Evolutionary conservation across 805 yeast genomes (phyloP).

Genomic region (Cyberlindnera petersonii): DNA sequence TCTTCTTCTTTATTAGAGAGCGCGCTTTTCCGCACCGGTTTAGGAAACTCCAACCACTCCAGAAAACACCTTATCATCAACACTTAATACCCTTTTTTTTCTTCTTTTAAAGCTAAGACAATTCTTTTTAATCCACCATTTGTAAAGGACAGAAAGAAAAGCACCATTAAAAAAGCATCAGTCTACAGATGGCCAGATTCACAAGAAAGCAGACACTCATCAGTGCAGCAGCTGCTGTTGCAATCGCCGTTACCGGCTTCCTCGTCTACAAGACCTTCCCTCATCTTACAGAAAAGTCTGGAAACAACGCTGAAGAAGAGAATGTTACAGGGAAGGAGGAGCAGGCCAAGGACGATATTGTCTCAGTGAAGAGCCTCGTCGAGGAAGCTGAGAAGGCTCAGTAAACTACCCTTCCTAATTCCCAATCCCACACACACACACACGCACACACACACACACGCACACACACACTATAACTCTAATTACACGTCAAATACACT

Average conservation of each 20-base stretch:
- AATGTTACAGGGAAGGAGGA: background rate
- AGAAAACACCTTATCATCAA: too few relatives aligned
- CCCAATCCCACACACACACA: background rate
- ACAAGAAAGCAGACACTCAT: constrained; percentile 16
- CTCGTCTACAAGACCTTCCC: constrained; percentile 19
- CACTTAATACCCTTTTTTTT: too few relatives aligned
- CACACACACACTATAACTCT: too few relatives aligned
- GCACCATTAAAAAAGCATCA: background rate
- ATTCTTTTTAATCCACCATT: too few relatives aligned
- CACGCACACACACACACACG: too few relatives aligned
- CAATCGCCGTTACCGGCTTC: constrained; percentile 16
- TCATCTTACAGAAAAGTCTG: constrained; percentile 8
- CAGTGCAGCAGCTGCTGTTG: constrained; percentile 13
- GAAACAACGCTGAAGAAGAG: constrained; percentile 1
- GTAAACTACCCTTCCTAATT: background rate
- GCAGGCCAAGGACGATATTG: constrained; percentile 1
- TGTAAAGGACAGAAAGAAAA: too few relatives aligned
- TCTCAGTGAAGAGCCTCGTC: constrained; percentile 1
- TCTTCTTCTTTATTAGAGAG: background rate
- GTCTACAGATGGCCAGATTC: constrained; percentile 12
- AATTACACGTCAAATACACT: too few relatives aligned
- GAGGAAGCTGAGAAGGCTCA: constrained; percentile 4
- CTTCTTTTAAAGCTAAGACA: too few relatives aligned
- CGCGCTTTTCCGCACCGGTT: constrained; percentile 4
- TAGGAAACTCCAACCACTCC: constrained; percentile 13